phyloP scores from a whole-genome alignment of 306 rosid genomes.

The Acacia crassicarpa region DNA sequence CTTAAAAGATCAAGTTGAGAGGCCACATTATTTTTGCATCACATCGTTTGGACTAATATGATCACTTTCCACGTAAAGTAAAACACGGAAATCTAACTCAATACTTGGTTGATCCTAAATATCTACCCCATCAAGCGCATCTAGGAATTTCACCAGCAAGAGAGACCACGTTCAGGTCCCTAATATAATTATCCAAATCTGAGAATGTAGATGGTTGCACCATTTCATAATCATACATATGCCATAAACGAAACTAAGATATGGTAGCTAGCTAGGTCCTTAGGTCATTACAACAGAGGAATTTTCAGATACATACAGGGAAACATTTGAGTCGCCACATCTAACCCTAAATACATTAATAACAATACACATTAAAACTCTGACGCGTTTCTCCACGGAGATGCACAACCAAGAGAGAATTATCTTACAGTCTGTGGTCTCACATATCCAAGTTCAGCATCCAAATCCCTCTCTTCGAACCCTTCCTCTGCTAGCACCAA shows the following conservation, averaged over 20 bases:
- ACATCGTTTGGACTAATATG: too few relatives aligned
- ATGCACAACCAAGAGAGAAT: neutral
- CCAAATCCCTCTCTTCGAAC: constrained; percentile 9
- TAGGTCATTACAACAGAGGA: neutral
- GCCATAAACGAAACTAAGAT: too few relatives aligned
- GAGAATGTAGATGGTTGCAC: neutral
- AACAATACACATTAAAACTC: neutral
- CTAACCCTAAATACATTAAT: neutral
- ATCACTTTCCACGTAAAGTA: too few relatives aligned
- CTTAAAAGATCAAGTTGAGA: too few relatives aligned
- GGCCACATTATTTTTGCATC: too few relatives aligned
- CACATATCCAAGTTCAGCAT: constrained; percentile 25
- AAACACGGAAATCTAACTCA: too few relatives aligned
- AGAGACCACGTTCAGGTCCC: neutral
- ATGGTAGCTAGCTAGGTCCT: neutral
- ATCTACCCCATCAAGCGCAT: neutral
- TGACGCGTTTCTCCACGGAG: neutral
- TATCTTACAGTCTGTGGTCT: neutral
- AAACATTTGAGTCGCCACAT: neutral
- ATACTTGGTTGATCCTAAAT: neutral
- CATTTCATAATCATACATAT: neutral
- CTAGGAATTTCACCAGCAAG: neutral
- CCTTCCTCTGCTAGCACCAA: neutral
- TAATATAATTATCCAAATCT: neutral
- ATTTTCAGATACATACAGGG: neutral